Percentiles rank a stretch among this genome's conserved stretches.
These are phyloP conservation scores for Verruconis gallopava DNA, from an alignment of 2,329 filamentous ascomycete species.

Conservation along the genomic window DNA sequence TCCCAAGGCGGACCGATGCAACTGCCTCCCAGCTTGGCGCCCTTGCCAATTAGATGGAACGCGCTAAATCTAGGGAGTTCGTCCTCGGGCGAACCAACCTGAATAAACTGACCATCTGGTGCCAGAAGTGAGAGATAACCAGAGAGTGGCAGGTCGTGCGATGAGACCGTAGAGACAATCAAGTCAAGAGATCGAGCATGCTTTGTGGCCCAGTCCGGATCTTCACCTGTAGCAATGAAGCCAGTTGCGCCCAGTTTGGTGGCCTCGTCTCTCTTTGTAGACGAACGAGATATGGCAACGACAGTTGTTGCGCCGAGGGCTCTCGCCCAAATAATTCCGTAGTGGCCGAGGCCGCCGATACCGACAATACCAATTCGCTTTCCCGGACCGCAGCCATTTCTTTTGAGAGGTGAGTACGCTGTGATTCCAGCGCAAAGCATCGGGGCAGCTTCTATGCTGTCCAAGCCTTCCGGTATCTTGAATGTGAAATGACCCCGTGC, in stretches of 20 bases:
- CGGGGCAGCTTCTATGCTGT: conserved; percentile 44
- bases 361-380: conserved; percentile 57
- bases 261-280: conserved; percentile 44
- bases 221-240: conserved; percentile 41
- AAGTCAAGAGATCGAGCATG: conserved; percentile 38
- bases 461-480: conserved; percentile 39
- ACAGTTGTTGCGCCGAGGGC: conserved; percentile 55
- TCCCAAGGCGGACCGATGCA: conserved; percentile 42
- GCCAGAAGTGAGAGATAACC: conserved; percentile 46
- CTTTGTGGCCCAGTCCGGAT: conserved; percentile 42
- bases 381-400: conserved; percentile 54
- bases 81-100: conserved; percentile 50
- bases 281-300: conserved; percentile 46
- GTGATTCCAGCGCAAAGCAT: conserved; percentile 72
- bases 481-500: conserved; percentile 46
- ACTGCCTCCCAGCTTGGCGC: conserved; percentile 32
- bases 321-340: conserved; percentile 56
- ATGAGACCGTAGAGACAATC: conserved; percentile 41
- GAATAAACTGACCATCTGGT: conserved; percentile 44
- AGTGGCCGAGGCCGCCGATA: conserved; percentile 60
- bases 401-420: conserved; percentile 53
- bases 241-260: conserved; percentile 44
- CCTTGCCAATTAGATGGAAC: conserved; percentile 41
- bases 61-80: conserved; percentile 35
- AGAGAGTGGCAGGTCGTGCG: conserved; percentile 42